Conservation (phyloP, 192 early-diverging fungal species). For the Phlyctochytrium arcticum region DNA sequence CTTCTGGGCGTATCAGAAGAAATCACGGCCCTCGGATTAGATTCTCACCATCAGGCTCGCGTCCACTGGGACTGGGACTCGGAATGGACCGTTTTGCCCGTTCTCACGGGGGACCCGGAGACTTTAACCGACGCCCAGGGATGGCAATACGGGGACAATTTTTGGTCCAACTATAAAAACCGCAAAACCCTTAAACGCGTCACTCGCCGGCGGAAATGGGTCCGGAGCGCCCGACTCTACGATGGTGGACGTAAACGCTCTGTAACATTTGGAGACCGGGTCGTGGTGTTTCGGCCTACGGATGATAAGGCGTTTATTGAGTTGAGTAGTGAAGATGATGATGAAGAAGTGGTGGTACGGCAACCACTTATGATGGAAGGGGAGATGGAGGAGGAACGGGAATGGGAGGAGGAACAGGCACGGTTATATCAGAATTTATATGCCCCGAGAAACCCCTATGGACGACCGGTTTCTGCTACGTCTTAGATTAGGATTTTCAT, state of each 20-base stretch:
- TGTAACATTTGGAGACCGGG: slow-evolving; percentile 24
- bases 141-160: slow-evolving; percentile 60
- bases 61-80: slow-evolving; percentile 46
- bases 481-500: too few species aligned
- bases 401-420: too few species aligned
- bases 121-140: slow-evolving; percentile 29
- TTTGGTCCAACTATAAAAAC: slow-evolving; percentile 40
- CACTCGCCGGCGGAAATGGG: slow-evolving; percentile 21
- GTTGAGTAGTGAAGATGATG: too few species aligned
- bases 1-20: background rate
- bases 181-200: slow-evolving; percentile 25
- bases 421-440: too few species aligned
- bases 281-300: too few species aligned
- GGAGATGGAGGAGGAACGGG: too few species aligned
- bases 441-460: too few species aligned
- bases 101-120: slow-evolving; percentile 15
- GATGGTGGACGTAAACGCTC: slow-evolving; percentile 19
- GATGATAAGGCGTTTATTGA: too few species aligned
- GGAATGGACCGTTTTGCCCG: slow-evolving; percentile 34
- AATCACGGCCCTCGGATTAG: background rate
- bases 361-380: too few species aligned
- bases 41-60: slow-evolving; percentile 16
- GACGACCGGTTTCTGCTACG: too few species aligned
- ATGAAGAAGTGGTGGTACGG: too few species aligned
- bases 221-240: slow-evolving; percentile 21